These are phyloP conservation scores for Hsuehochloa calcarea DNA, from an alignment of 176 grass and related monocot species.

Conservation along the genomic window DNA sequence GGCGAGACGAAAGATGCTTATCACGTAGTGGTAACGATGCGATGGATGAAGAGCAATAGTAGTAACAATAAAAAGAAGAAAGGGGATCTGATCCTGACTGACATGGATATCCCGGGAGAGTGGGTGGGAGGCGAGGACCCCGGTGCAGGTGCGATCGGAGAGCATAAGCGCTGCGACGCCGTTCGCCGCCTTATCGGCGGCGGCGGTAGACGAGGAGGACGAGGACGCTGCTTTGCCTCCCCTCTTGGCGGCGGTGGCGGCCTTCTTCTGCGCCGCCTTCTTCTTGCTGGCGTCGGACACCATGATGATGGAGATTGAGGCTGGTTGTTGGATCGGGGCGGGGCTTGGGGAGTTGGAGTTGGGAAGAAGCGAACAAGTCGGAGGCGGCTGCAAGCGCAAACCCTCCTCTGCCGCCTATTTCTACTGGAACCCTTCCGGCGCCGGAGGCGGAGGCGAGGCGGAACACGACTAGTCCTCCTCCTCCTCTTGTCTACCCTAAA, in stretches of 20 bases:
- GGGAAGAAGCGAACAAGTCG: background rate
- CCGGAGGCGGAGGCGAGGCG: background rate
- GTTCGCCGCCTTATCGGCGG: constrained; percentile 49
- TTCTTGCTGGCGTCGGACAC: constrained; percentile 98
- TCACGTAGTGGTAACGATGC: background rate
- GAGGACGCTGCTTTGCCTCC: constrained; percentile 59
- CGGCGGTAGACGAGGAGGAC: background rate
- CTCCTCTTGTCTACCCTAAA: background rate
- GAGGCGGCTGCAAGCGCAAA: background rate
- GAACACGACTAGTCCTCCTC: background rate
- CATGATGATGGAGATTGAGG: constrained; percentile 27
- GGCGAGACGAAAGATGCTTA: background rate
- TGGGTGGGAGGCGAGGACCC: constrained; percentile 80
- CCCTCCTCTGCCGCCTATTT: background rate
- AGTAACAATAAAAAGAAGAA: background rate
- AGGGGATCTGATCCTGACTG: constrained; percentile 17
- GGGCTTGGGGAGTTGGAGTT: background rate
- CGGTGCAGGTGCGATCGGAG: constrained; percentile 94
- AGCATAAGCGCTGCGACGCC: constrained; percentile 45
- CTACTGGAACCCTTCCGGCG: background rate
- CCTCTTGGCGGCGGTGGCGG: constrained; percentile 82
- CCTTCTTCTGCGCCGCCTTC: constrained; percentile 96
- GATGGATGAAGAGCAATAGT: background rate
- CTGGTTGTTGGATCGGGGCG: background rate
- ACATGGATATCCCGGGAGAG: constrained; percentile 91